Evolutionary conservation across 441 rosid species (phyloP).

Genomic region (Hura crepitans): DNA sequence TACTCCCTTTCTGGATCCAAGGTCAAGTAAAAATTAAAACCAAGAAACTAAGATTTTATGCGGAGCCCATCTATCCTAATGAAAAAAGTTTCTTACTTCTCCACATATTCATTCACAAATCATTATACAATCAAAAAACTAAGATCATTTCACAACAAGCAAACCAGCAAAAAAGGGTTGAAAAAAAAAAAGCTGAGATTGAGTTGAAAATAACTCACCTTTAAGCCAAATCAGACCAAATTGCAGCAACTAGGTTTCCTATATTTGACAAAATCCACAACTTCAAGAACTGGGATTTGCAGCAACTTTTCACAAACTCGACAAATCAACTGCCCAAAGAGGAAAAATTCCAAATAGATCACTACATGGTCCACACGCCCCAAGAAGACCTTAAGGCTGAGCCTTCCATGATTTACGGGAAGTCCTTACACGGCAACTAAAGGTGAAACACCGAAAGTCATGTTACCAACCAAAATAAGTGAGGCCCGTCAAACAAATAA

Average conservation of each 20-base stretch:
- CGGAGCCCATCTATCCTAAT: not conserved
- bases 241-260: slow-evolving; percentile 15
- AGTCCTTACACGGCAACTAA: slow-evolving; percentile 32
- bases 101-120: not conserved
- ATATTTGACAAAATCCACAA: slow-evolving; percentile 7
- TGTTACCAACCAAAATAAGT: slow-evolving; percentile 13
- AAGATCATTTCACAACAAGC: not conserved
- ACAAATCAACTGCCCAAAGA: not conserved
- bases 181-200: not conserved
- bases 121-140: not conserved
- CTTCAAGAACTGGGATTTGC: slow-evolving; percentile 3
- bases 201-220: slow-evolving; percentile 21
- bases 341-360: too few species aligned
- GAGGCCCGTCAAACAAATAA: slow-evolving; percentile 10
- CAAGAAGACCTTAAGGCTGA: not conserved
- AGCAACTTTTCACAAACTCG: not conserved
- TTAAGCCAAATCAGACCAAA: slow-evolving; percentile 5
- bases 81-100: not conserved
- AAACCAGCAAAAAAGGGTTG: not conserved
- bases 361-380: not conserved
- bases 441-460: slow-evolving; percentile 13
- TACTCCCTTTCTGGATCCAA: not conserved
- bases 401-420: not conserved
- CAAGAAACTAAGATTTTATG: not conserved
- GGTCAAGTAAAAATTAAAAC: not conserved